Percentiles rank a stretch among this genome's conserved stretches.
phyloP scores from a whole-genome alignment of 495 filamentous ascomycete species.

The Hypoxylon rickii region DNA sequence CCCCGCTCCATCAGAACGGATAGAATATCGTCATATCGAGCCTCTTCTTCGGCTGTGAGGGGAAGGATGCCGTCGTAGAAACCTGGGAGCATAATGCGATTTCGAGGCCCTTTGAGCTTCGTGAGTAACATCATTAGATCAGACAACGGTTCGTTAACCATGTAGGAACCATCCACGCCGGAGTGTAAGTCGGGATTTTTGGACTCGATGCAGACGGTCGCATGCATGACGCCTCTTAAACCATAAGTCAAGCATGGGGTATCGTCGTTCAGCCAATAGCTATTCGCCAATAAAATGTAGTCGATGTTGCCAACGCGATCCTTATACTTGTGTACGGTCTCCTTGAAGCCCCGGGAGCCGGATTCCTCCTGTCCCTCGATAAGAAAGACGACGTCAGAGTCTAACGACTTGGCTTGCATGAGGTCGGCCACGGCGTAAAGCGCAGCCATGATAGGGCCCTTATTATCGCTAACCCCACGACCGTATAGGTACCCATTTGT shows the following conservation, averaged over 20 bases:
- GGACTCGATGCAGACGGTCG: conserved; percentile 83
- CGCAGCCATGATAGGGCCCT: conserved; percentile 90
- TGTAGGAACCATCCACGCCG: conserved; percentile 88
- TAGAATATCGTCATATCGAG: conserved; percentile 82
- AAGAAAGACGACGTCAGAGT: conserved; percentile 86
- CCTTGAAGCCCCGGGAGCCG: conserved; percentile 84
- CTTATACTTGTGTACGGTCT: conserved; percentile 77
- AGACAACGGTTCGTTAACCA: conserved; percentile 87
- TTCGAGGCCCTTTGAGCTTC: conserved; percentile 72
- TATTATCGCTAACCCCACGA: conserved; percentile 96
- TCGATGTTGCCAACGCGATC: conserved; percentile 86
- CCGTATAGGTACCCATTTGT: conserved; percentile 94
- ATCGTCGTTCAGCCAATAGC: conserved; percentile 97
- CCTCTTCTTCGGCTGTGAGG: conserved; percentile 74
- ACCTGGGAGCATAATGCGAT: conserved; percentile 65
- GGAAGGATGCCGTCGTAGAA: conserved; percentile 85
- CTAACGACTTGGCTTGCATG: conserved; percentile 73
- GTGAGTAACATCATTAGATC: conserved; percentile 83
- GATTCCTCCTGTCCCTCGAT: conserved; percentile 98
- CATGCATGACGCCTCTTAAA: conserved; percentile 91
- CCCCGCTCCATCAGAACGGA: conserved; percentile 70
- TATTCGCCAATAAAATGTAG: conserved; percentile 93
- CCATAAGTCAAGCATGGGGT: conserved; percentile 96
- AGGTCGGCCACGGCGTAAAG: conserved; percentile 91
- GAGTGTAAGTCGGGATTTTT: conserved; percentile 89